Conservation (phyloP, 768 basidiomycete species). For the Pisolithus marmoratus region DNA sequence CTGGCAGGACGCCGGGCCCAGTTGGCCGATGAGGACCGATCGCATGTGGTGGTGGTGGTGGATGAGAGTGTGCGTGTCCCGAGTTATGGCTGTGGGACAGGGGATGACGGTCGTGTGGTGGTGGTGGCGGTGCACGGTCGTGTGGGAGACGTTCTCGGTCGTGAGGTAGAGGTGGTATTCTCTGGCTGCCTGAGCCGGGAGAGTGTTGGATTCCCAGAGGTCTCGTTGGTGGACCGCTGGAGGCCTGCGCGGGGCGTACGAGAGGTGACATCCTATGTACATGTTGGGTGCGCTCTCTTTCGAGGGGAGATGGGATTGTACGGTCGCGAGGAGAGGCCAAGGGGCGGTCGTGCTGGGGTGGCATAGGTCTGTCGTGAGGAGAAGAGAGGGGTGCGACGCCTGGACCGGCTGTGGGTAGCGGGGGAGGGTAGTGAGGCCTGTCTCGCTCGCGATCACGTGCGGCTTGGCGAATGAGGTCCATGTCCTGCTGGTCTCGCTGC, state of each 20-base stretch:
- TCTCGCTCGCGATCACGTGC: slow-evolving; percentile 24
- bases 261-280: slow-evolving; percentile 22
- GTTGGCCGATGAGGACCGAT: slow-evolving; percentile 6
- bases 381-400: slow-evolving; percentile 16
- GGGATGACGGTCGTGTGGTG: slow-evolving; percentile 14
- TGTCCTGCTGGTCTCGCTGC: slow-evolving; percentile 25
- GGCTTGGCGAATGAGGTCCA: slow-evolving; percentile 19
- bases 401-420: slow-evolving; percentile 11
- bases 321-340: slow-evolving; percentile 21
- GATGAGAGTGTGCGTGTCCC: slow-evolving; percentile 22
- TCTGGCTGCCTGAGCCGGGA: slow-evolving; percentile 9
- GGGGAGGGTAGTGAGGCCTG: slow-evolving; percentile 5
- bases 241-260: slow-evolving; percentile 17
- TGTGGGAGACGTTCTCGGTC: slow-evolving; percentile 9
- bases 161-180: background rate
- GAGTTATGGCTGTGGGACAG: slow-evolving; percentile 18
- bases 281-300: slow-evolving; percentile 18
- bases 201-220: slow-evolving; percentile 16
- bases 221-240: background rate
- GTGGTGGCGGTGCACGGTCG: slow-evolving; percentile 18
- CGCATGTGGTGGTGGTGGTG: slow-evolving; percentile 13
- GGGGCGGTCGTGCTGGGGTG: slow-evolving; percentile 5
- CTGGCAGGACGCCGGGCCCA: slow-evolving; percentile 8
- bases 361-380: slow-evolving; percentile 4
- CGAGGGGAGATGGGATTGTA: slow-evolving; percentile 14